A percentile compares a stretch with the other conserved stretches of the same genome.
These are phyloP conservation scores for Entoloma clypeatum DNA, from an alignment of 1,284 basidiomycete genomes.

Conservation along the genomic window DNA sequence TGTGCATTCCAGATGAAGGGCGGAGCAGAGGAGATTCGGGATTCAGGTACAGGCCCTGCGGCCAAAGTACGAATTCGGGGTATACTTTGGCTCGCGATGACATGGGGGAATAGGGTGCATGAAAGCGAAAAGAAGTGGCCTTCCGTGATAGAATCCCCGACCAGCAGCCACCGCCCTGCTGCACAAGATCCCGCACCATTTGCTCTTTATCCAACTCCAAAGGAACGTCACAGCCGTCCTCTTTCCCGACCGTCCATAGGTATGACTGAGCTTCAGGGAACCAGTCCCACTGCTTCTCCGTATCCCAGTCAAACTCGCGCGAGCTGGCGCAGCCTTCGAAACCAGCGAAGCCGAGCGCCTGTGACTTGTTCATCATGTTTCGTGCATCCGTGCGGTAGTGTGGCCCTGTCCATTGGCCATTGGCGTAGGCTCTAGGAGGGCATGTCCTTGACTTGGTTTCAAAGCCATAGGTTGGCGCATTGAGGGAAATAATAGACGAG, in stretches of 20 bases:
- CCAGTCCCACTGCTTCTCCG: slow-evolving; percentile 41
- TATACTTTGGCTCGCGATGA: slow-evolving; percentile 59
- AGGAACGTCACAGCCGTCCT: slow-evolving; percentile 35
- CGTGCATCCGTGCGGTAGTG: slow-evolving; percentile 28
- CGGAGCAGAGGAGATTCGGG: slow-evolving; percentile 50
- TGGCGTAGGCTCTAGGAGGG: slow-evolving; percentile 19
- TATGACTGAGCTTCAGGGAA: slow-evolving; percentile 51
- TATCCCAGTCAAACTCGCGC: slow-evolving; percentile 58
- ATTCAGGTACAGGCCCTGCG: slow-evolving; percentile 57
- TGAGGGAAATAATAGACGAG: slow-evolving; percentile 5
- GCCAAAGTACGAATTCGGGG: slow-evolving; percentile 52
- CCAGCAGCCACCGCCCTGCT: slow-evolving; percentile 65
- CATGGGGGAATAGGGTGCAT: slow-evolving; percentile 60
- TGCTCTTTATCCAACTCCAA: slow-evolving; percentile 37
- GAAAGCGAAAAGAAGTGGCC: slow-evolving; percentile 70
- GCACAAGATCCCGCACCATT: slow-evolving; percentile 53
- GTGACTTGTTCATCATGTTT: slow-evolving; percentile 34
- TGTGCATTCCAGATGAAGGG: too few species aligned
- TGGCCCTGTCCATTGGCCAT: slow-evolving; percentile 20
- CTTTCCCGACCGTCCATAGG: slow-evolving; percentile 45
- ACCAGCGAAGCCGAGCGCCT: slow-evolving; percentile 49
- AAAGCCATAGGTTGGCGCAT: slow-evolving; percentile 10
- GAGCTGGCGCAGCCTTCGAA: slow-evolving; percentile 58
- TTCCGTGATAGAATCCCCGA: slow-evolving; percentile 66
- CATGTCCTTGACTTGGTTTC: slow-evolving; percentile 15